Evolutionary conservation across 2,329 filamentous ascomycete genomes (phyloP), one percentile per base, ranked within the genome.

Genomic region (Fusarium nelsonii): DNA sequence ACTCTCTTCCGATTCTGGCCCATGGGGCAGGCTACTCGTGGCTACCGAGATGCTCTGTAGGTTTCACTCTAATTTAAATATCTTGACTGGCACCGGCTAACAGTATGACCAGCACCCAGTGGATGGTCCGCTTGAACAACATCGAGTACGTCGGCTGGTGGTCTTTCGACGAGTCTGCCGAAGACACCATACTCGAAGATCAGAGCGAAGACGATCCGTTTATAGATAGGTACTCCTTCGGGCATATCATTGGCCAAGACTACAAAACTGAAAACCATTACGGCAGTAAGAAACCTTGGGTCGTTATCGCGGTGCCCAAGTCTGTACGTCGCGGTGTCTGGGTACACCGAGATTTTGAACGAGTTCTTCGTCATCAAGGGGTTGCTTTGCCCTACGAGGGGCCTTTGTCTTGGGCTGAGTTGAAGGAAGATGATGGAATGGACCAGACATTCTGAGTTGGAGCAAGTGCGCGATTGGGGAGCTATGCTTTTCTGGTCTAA

Each of bases 121-220:
- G 65, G 66, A 69, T 69, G 61, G 7, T 69, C 2, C 61, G 65
- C 8, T 45, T 69, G 26, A 39, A 41, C 41, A 34, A 26, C 4
- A 30, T 39, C 16, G 15, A 23, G 3, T 28, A 53, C 1, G 61
- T 67, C 1, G 26, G 32, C 6, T 69, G 65, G 66, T n/a, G 15
- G 11, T 52, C 44, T 15, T 16, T 30, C 36, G 5, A 18, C n/a
- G 43, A 64, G 37, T 26, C 43, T 16, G 39, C 49, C 0, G 6
- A 23, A 2, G 46, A 58, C 1, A 33, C 40, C 8, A 9, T 32
- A 4, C 52, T 39, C 10, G 28, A 36, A 2, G 52, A 40, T 41
- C 28, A 39, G 2, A 33, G 30, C 3, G 26, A 23, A 23, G 6
- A 58, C 2, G 20, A n/a, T 6, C 23, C 43, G 7, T 6, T 39